Percentiles rank a stretch among this genome's conserved stretches.
These are phyloP conservation scores for Pythium volutum DNA, from an alignment of 352 stramenopile genomes.

Conservation along the genomic window DNA sequence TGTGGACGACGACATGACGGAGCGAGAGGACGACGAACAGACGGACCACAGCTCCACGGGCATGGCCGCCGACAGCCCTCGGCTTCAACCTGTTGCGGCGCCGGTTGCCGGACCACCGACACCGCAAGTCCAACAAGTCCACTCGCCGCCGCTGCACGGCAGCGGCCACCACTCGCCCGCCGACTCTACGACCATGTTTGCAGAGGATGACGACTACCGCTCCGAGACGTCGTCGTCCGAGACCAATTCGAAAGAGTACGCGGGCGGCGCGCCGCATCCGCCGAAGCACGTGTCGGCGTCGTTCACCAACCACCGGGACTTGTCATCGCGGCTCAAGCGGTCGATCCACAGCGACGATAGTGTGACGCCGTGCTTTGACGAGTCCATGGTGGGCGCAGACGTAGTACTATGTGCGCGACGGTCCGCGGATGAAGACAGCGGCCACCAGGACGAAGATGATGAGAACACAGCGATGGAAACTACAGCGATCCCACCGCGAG, in stretches of 20 bases:
- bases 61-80: constrained; percentile 19
- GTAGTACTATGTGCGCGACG: constrained; percentile 62
- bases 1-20: constrained; percentile 27
- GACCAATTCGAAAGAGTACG: constrained; percentile 32
- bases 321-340: constrained; percentile 56
- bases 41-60: constrained; percentile 24
- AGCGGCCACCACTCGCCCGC: constrained; percentile 36
- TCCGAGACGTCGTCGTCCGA: constrained; percentile 72
- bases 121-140: not conserved
- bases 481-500: not conserved
- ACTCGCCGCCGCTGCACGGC: constrained; percentile 22
- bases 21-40: constrained; percentile 30
- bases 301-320: constrained; percentile 64
- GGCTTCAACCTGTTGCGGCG: not conserved
- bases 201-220: constrained; percentile 75
- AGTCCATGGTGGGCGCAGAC: constrained; percentile 61
- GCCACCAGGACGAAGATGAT: constrained; percentile 1
- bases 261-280: constrained; percentile 1
- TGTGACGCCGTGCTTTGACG: constrained; percentile 37
- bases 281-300: constrained; percentile 39
- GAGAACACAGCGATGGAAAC: not conserved
- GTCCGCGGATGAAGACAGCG: constrained; percentile 10
- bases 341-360: constrained; percentile 33
- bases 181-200: constrained; percentile 50
- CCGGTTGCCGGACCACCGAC: not conserved